These are phyloP conservation scores for Blastobotrys illinoisensis DNA, from an alignment of 1,139 yeast genomes.

Conservation along the genomic window DNA sequence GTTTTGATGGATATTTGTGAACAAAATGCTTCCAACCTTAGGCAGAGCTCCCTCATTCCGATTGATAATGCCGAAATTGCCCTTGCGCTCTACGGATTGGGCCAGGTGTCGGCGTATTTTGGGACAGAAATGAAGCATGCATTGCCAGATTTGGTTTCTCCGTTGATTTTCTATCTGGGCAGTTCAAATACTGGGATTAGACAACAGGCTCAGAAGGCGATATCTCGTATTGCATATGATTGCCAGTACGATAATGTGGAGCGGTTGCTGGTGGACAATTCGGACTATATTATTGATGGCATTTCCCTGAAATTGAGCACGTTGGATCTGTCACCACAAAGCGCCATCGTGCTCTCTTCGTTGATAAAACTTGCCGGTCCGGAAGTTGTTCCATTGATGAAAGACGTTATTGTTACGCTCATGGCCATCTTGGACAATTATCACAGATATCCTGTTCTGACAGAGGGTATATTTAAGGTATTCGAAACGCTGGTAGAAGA, in stretches of 20 bases:
- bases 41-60: neutral
- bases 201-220: constrained; percentile 43
- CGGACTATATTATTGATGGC: constrained; percentile 76
- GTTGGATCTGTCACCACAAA: constrained; percentile 64
- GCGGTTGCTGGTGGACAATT: constrained; percentile 54
- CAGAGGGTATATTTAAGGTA: constrained; percentile 69
- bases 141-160: constrained; percentile 50
- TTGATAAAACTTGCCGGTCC: constrained; percentile 66
- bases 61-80: constrained; percentile 10
- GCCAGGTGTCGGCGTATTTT: constrained; percentile 36
- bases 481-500: constrained; percentile 61
- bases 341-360: constrained; percentile 64
- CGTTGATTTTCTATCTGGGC: constrained; percentile 51
- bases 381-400: constrained; percentile 57
- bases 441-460: constrained; percentile 70
- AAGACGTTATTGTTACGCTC: constrained; percentile 66
- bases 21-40: neutral
- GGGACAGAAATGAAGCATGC: constrained; percentile 42
- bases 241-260: constrained; percentile 56
- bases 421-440: constrained; percentile 75
- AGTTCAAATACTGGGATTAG: constrained; percentile 42
- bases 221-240: constrained; percentile 44
- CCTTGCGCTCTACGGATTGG: constrained; percentile 39
- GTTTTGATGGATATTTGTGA: neutral
- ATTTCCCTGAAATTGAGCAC: constrained; percentile 63